phyloP scores from a whole-genome alignment of 306 rosid species.

The Psophocarpus tetragonolobus region DNA sequence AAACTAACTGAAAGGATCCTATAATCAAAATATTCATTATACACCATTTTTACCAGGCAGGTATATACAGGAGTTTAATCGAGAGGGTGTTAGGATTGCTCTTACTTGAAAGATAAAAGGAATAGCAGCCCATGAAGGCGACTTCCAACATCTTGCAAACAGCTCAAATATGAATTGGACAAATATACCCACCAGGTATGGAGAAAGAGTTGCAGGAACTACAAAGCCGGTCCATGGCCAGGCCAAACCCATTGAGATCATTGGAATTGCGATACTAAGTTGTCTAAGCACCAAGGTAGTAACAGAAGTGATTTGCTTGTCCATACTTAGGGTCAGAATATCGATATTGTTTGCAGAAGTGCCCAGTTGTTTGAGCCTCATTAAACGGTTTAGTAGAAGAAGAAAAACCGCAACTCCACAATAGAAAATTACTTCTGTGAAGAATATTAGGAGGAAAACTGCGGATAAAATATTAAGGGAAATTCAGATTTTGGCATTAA shows the following conservation, averaged over 20 bases:
- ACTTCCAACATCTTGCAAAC: conserved; percentile 71
- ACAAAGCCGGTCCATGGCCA: conserved; percentile 98
- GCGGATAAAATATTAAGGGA: conserved; percentile 36
- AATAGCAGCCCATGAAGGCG: conserved; percentile 85
- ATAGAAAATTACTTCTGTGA: conserved; percentile 90
- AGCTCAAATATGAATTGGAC: conserved; percentile 93
- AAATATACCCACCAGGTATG: conserved; percentile 76
- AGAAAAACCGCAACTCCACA: conserved; percentile 83
- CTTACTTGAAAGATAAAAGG: conserved; percentile 88
- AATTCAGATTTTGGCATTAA: conserved; percentile 33
- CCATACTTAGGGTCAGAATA: conserved; percentile 51
- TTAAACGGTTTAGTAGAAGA: conserved; percentile 58
- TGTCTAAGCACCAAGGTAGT: conserved; percentile 38
- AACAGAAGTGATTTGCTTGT: conserved; percentile 70
- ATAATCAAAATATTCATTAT: neutral
- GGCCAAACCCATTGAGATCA: conserved; percentile 88
- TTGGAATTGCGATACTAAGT: conserved; percentile 80
- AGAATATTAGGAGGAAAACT: conserved; percentile 92
- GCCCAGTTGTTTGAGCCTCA: conserved; percentile 52
- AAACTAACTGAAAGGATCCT: neutral
- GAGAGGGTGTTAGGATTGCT: neutral
- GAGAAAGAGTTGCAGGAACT: conserved; percentile 87
- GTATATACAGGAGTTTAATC: neutral
- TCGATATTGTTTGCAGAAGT: conserved; percentile 32
- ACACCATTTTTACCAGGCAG: neutral